Conservation (phyloP, 495 filamentous ascomycete species). For the Penicillium flavigenum region DNA sequence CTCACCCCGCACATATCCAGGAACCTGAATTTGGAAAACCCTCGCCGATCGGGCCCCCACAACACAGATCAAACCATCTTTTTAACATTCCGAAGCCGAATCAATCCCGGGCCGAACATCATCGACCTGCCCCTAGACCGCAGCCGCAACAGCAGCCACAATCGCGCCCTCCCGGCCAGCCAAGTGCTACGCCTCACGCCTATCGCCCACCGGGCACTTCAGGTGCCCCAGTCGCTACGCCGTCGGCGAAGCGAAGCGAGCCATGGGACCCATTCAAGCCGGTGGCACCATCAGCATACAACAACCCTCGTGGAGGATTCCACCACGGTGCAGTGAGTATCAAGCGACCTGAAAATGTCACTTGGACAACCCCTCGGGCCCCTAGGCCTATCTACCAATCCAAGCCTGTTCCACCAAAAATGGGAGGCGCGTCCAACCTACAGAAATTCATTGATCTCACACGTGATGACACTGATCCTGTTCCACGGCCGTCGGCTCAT, state of each 20-base stretch:
- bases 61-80: constrained; percentile 42
- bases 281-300: constrained; percentile 43
- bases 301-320: constrained; percentile 34
- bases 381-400: constrained; percentile 45
- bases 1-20: constrained; percentile 24
- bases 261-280: constrained; percentile 47
- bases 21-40: constrained; percentile 61
- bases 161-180: constrained; percentile 13
- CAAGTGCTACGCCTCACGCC: constrained; percentile 17
- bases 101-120: constrained; percentile 50
- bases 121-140: constrained; percentile 32
- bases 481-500: neutral
- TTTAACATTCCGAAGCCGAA: constrained; percentile 55
- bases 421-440: constrained; percentile 34
- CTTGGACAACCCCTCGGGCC: constrained; percentile 40
- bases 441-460: constrained; percentile 50
- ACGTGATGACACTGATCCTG: constrained; percentile 25
- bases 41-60: constrained; percentile 50
- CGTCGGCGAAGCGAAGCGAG: constrained; percentile 28
- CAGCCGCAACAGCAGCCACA: constrained; percentile 24
- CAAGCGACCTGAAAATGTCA: constrained; percentile 44
- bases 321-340: constrained; percentile 39
- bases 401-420: constrained; percentile 38
- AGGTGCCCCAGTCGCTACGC: constrained; percentile 18
- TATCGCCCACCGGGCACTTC: constrained; percentile 25